These are phyloP conservation scores for Rhizopus sp. DNA, from an alignment of 371 early-diverging fungal genomes.

Conservation along the genomic window DNA sequence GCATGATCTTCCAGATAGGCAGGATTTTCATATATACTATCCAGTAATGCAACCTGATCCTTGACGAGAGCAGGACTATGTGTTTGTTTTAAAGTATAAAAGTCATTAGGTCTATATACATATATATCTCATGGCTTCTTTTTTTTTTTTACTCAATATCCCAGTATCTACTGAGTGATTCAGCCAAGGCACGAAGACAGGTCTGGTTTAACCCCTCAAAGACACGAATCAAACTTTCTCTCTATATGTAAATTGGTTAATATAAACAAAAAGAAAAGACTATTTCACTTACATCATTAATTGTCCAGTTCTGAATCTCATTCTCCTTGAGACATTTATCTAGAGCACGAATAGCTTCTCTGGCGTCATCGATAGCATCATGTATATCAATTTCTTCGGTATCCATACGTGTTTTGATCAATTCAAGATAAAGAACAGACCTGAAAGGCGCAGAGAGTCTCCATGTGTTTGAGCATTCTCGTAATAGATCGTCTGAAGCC, in stretches of 20 bases:
- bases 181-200: conserved; percentile 35
- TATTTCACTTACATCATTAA: conserved; percentile 47
- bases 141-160: conserved; percentile 40
- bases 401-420: conserved; percentile 57
- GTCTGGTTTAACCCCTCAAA: conserved; percentile 51
- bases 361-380: conserved; percentile 50
- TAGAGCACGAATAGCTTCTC: conserved; percentile 48
- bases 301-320: conserved; percentile 52
- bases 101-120: too few species aligned
- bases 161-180: conserved; percentile 49
- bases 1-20: conserved; percentile 48
- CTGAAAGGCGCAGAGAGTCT: conserved; percentile 67
- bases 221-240: conserved; percentile 43
- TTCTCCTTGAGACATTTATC: conserved; percentile 52
- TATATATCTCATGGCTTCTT: not conserved
- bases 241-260: conserved; percentile 17
- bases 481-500: conserved; percentile 62
- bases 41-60: conserved; percentile 43
- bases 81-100: not conserved
- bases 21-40: conserved; percentile 54
- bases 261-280: not conserved
- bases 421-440: conserved; percentile 66
- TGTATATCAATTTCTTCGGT: conserved; percentile 27
- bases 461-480: conserved; percentile 73
- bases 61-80: conserved; percentile 44